Conservation (phyloP, 495 filamentous ascomycete genomes). For the Xylaria telfairii region DNA sequence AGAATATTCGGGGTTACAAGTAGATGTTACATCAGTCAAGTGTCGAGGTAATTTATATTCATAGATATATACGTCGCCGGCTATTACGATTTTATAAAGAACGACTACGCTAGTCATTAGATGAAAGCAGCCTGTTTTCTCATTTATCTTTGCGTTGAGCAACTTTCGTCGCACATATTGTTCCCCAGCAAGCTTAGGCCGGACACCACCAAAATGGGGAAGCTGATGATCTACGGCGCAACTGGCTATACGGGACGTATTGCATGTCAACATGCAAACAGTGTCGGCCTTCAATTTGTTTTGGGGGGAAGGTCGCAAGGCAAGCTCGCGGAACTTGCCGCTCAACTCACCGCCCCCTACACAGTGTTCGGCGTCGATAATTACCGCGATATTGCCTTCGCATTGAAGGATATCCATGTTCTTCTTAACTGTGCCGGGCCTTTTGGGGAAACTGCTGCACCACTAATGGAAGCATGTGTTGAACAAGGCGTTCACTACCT, state of each 20-base stretch:
- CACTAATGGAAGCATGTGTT: conserved; percentile 27
- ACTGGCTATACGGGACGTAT: conserved; percentile 21
- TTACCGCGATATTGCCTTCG: neutral
- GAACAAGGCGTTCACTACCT: conserved; percentile 23
- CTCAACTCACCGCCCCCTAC: conserved; percentile 1
- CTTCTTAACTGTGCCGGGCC: conserved; percentile 24
- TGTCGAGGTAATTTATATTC: neutral
- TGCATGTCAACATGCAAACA: conserved; percentile 15
- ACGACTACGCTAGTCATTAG: neutral
- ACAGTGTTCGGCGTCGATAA: neutral
- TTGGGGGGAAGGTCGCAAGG: neutral
- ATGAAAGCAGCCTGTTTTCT: neutral
- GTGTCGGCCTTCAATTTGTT: conserved; percentile 4
- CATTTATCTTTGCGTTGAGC: neutral
- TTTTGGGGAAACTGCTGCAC: conserved; percentile 14
- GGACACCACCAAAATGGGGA: neutral
- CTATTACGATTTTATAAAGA: neutral
- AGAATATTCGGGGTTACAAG: neutral
- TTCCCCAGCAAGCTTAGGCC: neutral
- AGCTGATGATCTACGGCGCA: conserved; percentile 23
- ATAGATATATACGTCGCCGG: neutral
- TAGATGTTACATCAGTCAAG: neutral
- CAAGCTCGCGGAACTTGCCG: conserved; percentile 1
- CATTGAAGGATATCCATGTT: conserved; percentile 7
- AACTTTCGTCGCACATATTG: neutral